Evolutionary conservation across 768 basidiomycete genomes (phyloP), one percentile per base, ranked within the genome.

Genomic region (Kwoniella dejecticola): DNA sequence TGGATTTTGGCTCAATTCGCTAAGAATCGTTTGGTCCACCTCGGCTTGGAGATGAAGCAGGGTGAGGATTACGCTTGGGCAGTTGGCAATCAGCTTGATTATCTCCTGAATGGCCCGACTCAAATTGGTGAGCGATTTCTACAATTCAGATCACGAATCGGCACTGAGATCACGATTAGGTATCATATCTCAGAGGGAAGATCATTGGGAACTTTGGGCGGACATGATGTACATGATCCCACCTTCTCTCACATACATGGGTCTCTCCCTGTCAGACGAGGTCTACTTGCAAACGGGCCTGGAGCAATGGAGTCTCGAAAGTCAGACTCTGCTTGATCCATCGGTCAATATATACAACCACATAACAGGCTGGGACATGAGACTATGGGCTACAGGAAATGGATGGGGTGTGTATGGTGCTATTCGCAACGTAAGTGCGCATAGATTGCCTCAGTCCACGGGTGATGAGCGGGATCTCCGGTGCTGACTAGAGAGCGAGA

Each of bases 151-250:
- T n/a, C n/a, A n/a, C n/a, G n/a, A n/a, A n/a, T n/a, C n/a, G n/a
- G n/a, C n/a, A n/a, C n/a, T n/a, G n/a, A n/a, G n/a, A n/a, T n/a
- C n/a, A n/a, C n/a, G n/a, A n/a, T n/a, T 47, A 61, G 64, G 50
- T 2, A 66, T 58, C 4, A 66, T 66, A 21, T 61, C 59, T 11
- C 58, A 60, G 52, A 46, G 64, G 36, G 64, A 66, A 46, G 50
- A 33, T 23, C 11, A 40, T 42, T 61, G 55, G 26, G 52, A 61
- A 53, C 15, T 57, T 21, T 66, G 64, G 64, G 36, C 64, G 27
- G 64, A 66, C 29, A 56, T 57, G 55, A 60, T 54, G 11, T 66
- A 61, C 27, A 66, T 66, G 64, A 57, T 66, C 19, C 60, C 64
- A 3, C 64, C 64, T 19, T 57, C 54, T 8, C 27, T 50, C 5